Evolutionary conservation across 2,329 filamentous ascomycete genomes (phyloP).

Genomic region (Ramularia endophylla): DNA sequence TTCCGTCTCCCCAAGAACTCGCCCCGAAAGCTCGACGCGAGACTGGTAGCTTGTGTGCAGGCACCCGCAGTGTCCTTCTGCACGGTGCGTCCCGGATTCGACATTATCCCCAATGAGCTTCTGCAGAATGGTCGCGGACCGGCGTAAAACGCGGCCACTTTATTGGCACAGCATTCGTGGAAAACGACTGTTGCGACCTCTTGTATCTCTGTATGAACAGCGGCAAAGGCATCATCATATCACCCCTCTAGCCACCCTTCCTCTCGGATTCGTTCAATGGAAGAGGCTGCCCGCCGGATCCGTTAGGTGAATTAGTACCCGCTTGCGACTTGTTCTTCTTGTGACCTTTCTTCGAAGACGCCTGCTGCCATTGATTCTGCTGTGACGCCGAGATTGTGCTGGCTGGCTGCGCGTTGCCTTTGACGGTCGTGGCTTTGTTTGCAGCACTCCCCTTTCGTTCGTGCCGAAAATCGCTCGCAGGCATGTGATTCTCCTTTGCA

Average conservation of each 20-base stretch:
- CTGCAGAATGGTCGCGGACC: too few relatives aligned
- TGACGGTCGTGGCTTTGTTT: slow-evolving; percentile 8
- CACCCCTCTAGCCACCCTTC: slow-evolving; percentile 36
- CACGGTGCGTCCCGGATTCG: too few relatives aligned
- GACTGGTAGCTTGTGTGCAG: too few relatives aligned
- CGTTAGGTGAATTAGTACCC: slow-evolving; percentile 9
- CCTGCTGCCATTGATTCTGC: slow-evolving; percentile 26
- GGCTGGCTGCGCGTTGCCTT: slow-evolving; percentile 2
- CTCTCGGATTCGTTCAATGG: slow-evolving; percentile 40
- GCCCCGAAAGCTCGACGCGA: too few relatives aligned
- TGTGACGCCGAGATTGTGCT: slow-evolving; percentile 5
- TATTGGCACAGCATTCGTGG: too few relatives aligned
- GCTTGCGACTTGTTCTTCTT: slow-evolving; percentile 31
- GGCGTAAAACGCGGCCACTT: too few relatives aligned
- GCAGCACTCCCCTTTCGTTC: slow-evolving; percentile 24
- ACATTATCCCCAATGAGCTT: too few relatives aligned
- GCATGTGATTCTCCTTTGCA: slow-evolving; percentile 17
- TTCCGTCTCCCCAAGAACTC: too few relatives aligned
- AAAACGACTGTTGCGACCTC: too few relatives aligned
- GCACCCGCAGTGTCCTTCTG: too few relatives aligned
- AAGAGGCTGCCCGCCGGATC: slow-evolving; percentile 33
- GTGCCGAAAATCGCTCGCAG: slow-evolving; percentile 12
- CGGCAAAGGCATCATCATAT: too few relatives aligned
- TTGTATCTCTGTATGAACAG: too few relatives aligned
- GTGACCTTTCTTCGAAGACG: slow-evolving; percentile 23